Conservation (phyloP, 78 protist species). For the Dictyostelium firmibasis region DNA sequence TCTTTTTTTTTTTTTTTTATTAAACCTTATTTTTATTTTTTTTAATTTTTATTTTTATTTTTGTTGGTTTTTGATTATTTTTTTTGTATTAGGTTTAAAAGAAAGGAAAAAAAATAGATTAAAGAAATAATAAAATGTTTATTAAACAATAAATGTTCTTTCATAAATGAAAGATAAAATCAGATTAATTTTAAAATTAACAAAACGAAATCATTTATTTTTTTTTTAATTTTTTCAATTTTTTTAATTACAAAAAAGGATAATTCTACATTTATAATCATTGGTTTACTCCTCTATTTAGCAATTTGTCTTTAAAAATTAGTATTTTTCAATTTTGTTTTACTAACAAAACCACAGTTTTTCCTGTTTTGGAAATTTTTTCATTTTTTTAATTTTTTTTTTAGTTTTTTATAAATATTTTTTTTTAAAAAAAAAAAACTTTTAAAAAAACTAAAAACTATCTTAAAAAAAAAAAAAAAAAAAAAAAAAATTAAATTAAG, state of each 20-base stretch:
- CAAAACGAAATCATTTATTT: background rate
- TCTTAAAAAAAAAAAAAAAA: no score
- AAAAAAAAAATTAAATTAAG: no score
- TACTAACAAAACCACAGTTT: background rate
- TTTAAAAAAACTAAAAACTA: no score
- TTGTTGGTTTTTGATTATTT: background rate
- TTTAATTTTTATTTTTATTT: no score
- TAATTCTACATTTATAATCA: background rate
- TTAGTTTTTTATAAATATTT: no score
- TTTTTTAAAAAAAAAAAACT: no score
- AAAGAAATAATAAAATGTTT: background rate
- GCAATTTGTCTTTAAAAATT: background rate
- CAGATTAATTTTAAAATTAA: background rate
- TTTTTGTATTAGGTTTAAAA: background rate
- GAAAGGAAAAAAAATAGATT: background rate
- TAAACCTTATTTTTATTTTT: no score
- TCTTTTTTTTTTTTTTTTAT: no score
- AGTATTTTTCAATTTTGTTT: background rate
- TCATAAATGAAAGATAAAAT: background rate
- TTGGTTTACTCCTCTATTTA: background rate
- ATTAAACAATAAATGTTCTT: no score
- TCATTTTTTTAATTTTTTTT: no score
- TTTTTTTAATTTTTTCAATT: no score
- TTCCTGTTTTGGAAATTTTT: background rate
- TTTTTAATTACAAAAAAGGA: background rate